Evolutionary conservation across 768 basidiomycete species (phyloP).

Genomic region (Tricholoma sp.): DNA sequence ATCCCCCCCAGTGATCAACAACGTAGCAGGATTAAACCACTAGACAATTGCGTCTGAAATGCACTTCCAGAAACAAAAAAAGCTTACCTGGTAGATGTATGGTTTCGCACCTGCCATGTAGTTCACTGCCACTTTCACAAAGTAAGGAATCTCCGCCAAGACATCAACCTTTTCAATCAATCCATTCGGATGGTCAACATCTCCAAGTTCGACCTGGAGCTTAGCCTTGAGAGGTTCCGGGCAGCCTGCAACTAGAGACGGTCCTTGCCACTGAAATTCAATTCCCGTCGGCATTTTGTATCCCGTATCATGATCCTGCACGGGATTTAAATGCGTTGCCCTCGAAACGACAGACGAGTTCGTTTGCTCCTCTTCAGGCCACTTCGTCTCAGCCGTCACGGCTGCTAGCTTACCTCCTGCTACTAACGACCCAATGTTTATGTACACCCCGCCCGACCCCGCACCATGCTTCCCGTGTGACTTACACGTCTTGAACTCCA

Average conservation of each 20-base stretch:
- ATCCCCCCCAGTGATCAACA: constrained; percentile 40
- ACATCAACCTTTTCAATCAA: constrained; percentile 93
- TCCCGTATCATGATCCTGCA: constrained; percentile 72
- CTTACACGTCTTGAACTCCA: constrained; percentile 90
- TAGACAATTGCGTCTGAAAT: constrained; percentile 15
- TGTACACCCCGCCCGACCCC: constrained; percentile 77
- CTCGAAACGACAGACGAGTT: constrained; percentile 53
- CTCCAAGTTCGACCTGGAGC: constrained; percentile 53
- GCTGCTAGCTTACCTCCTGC: constrained; percentile 69
- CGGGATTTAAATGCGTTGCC: constrained; percentile 54
- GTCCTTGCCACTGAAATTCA: constrained; percentile 73
- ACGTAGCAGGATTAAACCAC: constrained; percentile 45
- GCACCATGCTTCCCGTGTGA: constrained; percentile 73
- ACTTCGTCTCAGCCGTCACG: constrained; percentile 77
- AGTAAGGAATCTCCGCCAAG: constrained; percentile 80
- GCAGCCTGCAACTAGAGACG: constrained; percentile 49
- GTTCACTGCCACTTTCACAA: constrained; percentile 88
- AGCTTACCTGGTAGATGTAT: constrained; percentile 84
- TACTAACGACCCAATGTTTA: constrained; percentile 84
- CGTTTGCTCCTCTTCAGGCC: constrained; percentile 53
- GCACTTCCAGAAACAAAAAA: constrained; percentile 20
- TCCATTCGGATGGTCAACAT: constrained; percentile 55
- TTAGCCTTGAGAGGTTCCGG: constrained; percentile 53
- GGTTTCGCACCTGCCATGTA: constrained; percentile 93
- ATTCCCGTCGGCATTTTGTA: constrained; percentile 71